Conservation (phyloP, 2,329 filamentous ascomycete genomes). For the Phoma herbarum region DNA sequence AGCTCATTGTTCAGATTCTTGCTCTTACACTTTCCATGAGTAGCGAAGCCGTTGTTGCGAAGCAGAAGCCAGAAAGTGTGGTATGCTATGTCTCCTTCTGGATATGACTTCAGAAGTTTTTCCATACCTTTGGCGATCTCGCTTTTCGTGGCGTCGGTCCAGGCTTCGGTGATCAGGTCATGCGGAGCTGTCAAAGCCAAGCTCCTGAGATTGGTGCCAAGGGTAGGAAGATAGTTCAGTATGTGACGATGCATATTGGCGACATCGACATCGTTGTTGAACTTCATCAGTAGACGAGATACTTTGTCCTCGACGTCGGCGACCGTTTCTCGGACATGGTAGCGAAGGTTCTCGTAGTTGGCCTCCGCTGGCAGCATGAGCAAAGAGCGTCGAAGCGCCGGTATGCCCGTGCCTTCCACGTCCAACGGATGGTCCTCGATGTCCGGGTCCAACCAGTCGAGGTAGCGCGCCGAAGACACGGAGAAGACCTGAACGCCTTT, state of each 20-base stretch:
- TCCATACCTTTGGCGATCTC: not conserved
- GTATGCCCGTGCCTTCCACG: slow-evolving; percentile 4
- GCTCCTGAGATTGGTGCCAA: not conserved
- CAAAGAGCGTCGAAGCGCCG: slow-evolving; percentile 9
- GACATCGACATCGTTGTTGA: slow-evolving; percentile 13
- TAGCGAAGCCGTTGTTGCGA: slow-evolving; percentile 5
- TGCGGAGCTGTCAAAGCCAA: not conserved
- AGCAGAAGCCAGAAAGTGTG: slow-evolving; percentile 7
- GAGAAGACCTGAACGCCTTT: slow-evolving; percentile 19
- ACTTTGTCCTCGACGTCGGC: slow-evolving; percentile 11
- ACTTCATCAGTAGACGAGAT: slow-evolving; percentile 1
- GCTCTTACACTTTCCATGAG: not conserved
- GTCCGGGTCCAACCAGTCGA: not conserved
- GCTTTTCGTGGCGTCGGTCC: not conserved
- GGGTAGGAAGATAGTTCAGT: not conserved
- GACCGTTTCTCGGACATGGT: slow-evolving; percentile 11
- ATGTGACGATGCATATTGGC: slow-evolving; percentile 7
- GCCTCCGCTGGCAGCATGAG: slow-evolving; percentile 8
- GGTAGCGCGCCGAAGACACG: slow-evolving; percentile 7
- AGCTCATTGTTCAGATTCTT: slow-evolving; percentile 7
- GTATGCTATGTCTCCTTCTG: not conserved
- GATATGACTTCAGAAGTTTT: not conserved
- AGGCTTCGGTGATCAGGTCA: not conserved
- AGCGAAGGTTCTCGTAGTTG: slow-evolving; percentile 3
- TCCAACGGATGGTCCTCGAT: not conserved